phyloP scores from a whole-genome alignment of 2,329 filamentous ascomycete species.

The Allantophomopsis cytisporea region DNA sequence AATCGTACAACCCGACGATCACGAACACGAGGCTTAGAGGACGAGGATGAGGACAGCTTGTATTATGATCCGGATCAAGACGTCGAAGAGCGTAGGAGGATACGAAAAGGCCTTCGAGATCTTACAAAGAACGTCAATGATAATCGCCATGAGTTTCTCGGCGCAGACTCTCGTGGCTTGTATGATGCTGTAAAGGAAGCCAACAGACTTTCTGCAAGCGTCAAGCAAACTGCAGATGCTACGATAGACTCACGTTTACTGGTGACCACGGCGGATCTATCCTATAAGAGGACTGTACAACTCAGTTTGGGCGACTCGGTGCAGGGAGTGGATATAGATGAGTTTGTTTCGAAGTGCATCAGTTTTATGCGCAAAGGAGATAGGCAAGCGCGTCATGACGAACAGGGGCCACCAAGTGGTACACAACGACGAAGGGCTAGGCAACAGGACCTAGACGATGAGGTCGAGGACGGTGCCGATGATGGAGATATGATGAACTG shows the following conservation, averaged over 20 bases:
- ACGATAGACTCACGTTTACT: slow-evolving; percentile 81
- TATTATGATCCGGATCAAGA: slow-evolving; percentile 77
- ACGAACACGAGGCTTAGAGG: slow-evolving; percentile 7
- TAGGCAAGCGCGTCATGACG: slow-evolving; percentile 32
- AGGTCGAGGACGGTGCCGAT: slow-evolving; percentile 53
- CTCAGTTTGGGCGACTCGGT: slow-evolving; percentile 60
- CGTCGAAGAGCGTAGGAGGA: slow-evolving; percentile 53
- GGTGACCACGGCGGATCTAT: slow-evolving; percentile 67
- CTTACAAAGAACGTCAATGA: slow-evolving; percentile 48
- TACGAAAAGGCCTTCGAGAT: slow-evolving; percentile 58
- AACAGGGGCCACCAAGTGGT: slow-evolving; percentile 32
- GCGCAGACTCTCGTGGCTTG: slow-evolving; percentile 50
- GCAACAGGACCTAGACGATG: slow-evolving; percentile 30
- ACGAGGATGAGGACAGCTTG: slow-evolving; percentile 22
- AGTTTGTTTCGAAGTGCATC: slow-evolving; percentile 84
- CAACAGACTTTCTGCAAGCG: slow-evolving; percentile 49
- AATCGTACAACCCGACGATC: slow-evolving; percentile 17
- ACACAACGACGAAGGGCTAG: slow-evolving; percentile 24
- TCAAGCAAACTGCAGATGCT: slow-evolving; percentile 83
- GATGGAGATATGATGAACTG: slow-evolving; percentile 74
- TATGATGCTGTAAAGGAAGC: slow-evolving; percentile 51
- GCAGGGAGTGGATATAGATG: slow-evolving; percentile 74
- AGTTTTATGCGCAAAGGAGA: slow-evolving; percentile 67
- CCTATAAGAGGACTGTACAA: slow-evolving; percentile 63
- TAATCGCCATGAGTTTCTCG: slow-evolving; percentile 57